Conservation (phyloP, 2,329 filamentous ascomycete genomes). For the Simplicillium aogashimaense region DNA sequence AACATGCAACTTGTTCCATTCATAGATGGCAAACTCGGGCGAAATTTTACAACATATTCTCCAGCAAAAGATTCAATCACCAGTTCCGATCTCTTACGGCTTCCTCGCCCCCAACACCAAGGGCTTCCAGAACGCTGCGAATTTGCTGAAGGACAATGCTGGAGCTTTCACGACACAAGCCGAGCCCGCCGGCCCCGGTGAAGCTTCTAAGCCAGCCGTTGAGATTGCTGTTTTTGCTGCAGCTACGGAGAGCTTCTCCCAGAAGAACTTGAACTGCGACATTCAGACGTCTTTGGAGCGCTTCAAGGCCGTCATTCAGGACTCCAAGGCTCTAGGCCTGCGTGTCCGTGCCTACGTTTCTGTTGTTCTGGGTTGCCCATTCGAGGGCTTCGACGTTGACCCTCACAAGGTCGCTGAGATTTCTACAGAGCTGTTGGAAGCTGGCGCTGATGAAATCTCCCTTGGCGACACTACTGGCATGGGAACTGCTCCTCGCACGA, state of each 20-base stretch:
- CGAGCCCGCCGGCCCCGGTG: conserved; percentile 24
- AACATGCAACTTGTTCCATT: conserved; percentile 5
- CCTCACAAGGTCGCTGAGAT: conserved; percentile 56
- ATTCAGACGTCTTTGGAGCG: conserved; percentile 63
- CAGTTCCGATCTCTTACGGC: conserved; percentile 57
- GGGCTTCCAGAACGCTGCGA: conserved; percentile 55
- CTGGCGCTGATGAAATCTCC: conserved; percentile 85
- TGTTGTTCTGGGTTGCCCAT: conserved; percentile 73
- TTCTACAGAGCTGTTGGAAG: conserved; percentile 62
- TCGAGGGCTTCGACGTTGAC: conserved; percentile 55
- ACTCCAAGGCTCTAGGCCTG: conserved; percentile 54
- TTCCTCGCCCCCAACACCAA: conserved; percentile 73
- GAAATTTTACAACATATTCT: conserved; percentile 64
- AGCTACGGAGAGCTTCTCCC: conserved; percentile 71
- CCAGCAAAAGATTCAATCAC: conserved; percentile 41
- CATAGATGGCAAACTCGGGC: conserved; percentile 68
- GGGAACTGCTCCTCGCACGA: conserved; percentile 67
- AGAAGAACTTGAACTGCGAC: conserved; percentile 73
- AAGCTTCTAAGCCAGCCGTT: conserved; percentile 36
- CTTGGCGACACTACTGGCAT: conserved; percentile 87
- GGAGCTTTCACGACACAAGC: conserved; percentile 40
- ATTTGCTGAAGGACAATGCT: conserved; percentile 41
- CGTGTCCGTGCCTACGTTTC: conserved; percentile 73
- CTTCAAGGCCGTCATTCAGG: conserved; percentile 60
- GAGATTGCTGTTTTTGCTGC: conserved; percentile 76